These are phyloP conservation scores for Hippophae rhamnoides DNA, from an alignment of 306 rosid genomes.

Conservation along the genomic window DNA sequence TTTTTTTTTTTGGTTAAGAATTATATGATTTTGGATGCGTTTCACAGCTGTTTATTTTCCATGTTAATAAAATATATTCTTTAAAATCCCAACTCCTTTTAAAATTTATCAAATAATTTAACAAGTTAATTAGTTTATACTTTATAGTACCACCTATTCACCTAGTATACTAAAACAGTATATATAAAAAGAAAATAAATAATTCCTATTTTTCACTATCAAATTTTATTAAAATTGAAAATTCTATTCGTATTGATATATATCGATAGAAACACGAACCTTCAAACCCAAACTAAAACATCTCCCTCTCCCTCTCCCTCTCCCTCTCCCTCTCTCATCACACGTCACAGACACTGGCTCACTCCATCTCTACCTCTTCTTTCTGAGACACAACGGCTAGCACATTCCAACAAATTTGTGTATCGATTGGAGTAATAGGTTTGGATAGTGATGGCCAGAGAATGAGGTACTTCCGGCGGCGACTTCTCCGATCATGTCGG, in stretches of 20 bases:
- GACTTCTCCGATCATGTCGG: conserved; percentile 46
- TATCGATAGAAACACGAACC: conserved; percentile 31
- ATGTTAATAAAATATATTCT: too few species aligned
- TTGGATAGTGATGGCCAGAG: conserved; percentile 30
- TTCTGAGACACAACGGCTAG: conserved; percentile 19
- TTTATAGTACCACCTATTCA: too few species aligned
- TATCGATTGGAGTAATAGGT: too few species aligned
- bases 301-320: background rate
- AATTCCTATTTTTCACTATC: background rate
- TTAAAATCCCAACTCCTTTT: too few species aligned
- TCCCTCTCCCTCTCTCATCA: background rate
- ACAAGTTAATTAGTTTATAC: too few species aligned
- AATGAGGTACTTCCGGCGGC: conserved; percentile 31
- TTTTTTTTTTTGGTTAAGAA: too few species aligned
- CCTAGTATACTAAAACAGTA: too few species aligned
- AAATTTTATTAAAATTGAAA: background rate
- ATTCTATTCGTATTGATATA: conserved; percentile 28
- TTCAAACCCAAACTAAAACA: conserved; percentile 19
- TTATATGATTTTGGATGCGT: too few species aligned
- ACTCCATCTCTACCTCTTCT: background rate
- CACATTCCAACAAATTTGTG: too few species aligned
- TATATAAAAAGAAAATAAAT: too few species aligned
- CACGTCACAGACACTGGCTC: conserved; percentile 13
- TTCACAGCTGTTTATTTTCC: too few species aligned
- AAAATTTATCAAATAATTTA: too few species aligned